Base-by-base conservation (phyloP, 371 early-diverging fungal species). In the Rhizopus delemar region DNA sequence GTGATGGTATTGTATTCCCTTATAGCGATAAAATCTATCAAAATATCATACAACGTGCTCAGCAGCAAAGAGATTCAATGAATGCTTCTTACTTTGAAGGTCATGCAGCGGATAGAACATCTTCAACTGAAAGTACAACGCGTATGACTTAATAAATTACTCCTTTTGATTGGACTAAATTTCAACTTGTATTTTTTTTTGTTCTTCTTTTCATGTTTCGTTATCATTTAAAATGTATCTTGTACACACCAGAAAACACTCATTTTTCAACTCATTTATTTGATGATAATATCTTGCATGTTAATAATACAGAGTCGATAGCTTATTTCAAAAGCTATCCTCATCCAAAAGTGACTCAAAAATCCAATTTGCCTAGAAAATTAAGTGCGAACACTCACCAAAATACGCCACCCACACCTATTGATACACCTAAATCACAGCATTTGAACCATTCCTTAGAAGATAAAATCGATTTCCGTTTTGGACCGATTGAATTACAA, bases 1-100 rank as follows among this genome's bases (percentile, higher is more conserved):
- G 85, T 31, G 73, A 80, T 59, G 85, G 85, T 2, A 62, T 69
- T 43, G 68, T 78, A 5, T 82, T 75, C 45, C 78, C 79, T 7
- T 85, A 75, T 57, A 82, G 77, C 53, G 73, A 78, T 16, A 57
- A 63, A n/a, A 70, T 76, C 7, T 81, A 77, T 57, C 43, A 60
- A 5, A 57, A 70, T 4, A 63, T 82, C 13, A 60, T 80, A 1
- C 60, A 61, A 13, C 74, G 73, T 29, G 85, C 83, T 11, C 56
- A 68, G 8, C 70, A 70, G 2, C 84, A 84, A 43, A 57, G 70
- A 5, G 38, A 16, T 3, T 15, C 54, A 2, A 50, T 66, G 56
- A 52, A 66, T 50, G 34, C 50, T 4, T 22, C 52, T 13, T 11
- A 50, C 5, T 64, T 54, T 38, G 56, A 51, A 51, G 51, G 34